A percentile compares a stretch with the other conserved stretches of the same genome.
phyloP scores from a whole-genome alignment of 495 filamentous ascomycete genomes.

The Chaetomidium leptoderma region DNA sequence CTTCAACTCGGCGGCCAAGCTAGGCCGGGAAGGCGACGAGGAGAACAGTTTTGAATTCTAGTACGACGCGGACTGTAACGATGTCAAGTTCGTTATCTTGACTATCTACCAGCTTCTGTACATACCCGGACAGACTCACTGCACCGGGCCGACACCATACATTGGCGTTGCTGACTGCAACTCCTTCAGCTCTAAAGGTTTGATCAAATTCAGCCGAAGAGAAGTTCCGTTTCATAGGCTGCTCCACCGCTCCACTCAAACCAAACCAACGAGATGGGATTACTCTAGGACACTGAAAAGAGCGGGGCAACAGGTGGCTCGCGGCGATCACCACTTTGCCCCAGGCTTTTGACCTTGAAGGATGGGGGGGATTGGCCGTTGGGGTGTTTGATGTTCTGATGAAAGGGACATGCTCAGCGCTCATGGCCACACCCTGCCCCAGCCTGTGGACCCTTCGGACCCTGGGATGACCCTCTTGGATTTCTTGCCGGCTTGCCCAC shows the following conservation, averaged over 20 bases:
- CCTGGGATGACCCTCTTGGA: background rate
- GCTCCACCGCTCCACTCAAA: background rate
- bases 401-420: conserved; percentile 7
- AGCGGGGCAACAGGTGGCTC: background rate
- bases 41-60: no score
- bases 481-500: background rate
- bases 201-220: no score
- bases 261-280: conserved; percentile 1
- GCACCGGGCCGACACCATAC: no score
- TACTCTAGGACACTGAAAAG: conserved; percentile 6
- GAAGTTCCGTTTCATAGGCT: no score
- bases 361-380: background rate
- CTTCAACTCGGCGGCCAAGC: no score
- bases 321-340: background rate
- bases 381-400: conserved; percentile 9
- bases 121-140: no score
- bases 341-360: background rate
- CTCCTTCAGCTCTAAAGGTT: no score
- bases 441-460: background rate
- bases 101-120: no score
- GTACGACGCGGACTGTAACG: no score
- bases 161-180: no score
- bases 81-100: no score
- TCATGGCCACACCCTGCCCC: background rate
- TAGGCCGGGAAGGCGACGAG: no score